These are phyloP conservation scores for Mycena olivaceomarginata DNA, from an alignment of 768 basidiomycete species.

Conservation along the genomic window DNA sequence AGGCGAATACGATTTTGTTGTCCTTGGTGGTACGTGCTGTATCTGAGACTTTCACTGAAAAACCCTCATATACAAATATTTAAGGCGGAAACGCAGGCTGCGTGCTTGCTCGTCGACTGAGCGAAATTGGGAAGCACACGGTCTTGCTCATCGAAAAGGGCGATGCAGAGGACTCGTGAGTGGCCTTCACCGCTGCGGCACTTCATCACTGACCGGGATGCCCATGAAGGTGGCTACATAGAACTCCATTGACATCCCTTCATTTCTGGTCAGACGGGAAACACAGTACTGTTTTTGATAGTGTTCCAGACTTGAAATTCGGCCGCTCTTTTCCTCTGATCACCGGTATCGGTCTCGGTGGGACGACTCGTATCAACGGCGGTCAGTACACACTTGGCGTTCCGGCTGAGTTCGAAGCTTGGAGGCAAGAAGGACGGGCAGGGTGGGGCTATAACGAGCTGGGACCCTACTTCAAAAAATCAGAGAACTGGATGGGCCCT, in stretches of 20 bases:
- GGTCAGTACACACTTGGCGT: conserved; percentile 50
- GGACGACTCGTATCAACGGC: conserved; percentile 52
- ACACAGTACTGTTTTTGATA: conserved; percentile 43
- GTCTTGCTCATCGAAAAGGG: conserved; percentile 57
- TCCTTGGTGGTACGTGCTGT: conserved; percentile 16
- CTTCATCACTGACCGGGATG: background rate
- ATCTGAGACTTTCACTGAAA: background rate
- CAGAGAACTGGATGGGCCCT: conserved; percentile 46
- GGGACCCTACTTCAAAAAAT: conserved; percentile 56
- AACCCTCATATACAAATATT: background rate
- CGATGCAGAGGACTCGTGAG: conserved; percentile 45
- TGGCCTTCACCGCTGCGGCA: background rate
- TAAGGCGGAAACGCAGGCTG: conserved; percentile 55
- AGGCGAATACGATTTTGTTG: conserved; percentile 24
- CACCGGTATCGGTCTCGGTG: conserved; percentile 53
- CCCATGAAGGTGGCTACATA: conserved; percentile 46
- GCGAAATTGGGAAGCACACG: conserved; percentile 47
- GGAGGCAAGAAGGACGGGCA: conserved; percentile 49
- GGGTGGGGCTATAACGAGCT: conserved; percentile 61
- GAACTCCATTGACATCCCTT: conserved; percentile 55
- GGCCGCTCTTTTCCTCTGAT: conserved; percentile 42
- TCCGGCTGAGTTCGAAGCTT: conserved; percentile 52
- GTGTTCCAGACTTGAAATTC: conserved; percentile 32
- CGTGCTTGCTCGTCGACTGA: conserved; percentile 54
- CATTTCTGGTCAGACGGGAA: conserved; percentile 49